Conservation (phyloP, 768 basidiomycete genomes). For the Nevesoporus exiguus region DNA sequence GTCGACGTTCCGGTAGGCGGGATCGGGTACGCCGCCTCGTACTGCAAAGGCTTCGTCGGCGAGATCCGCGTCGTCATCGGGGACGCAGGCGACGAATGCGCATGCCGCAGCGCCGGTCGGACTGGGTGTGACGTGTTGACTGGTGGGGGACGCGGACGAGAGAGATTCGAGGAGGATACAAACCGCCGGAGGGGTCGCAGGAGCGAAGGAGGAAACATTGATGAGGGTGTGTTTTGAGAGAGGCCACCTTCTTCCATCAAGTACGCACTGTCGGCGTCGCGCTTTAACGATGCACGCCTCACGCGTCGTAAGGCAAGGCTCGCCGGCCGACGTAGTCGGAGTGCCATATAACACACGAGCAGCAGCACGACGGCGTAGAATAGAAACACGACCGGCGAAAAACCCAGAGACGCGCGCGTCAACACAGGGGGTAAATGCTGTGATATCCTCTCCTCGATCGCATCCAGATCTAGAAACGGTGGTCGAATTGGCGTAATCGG, state of each 20-base stretch:
- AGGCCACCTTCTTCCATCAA: conserved; percentile 47
- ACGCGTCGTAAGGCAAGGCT: conserved; percentile 42
- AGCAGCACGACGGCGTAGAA: conserved; percentile 48
- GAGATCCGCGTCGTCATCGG: conserved; percentile 7
- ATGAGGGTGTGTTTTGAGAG: conserved; percentile 13
- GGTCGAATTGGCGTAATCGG: conserved; percentile 65
- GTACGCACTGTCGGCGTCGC: conserved; percentile 26
- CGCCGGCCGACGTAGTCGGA: conserved; percentile 58
- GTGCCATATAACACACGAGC: conserved; percentile 42
- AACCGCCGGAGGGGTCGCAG: conserved; percentile 30
- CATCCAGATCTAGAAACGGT: conserved; percentile 54
- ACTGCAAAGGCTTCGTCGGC: conserved; percentile 5
- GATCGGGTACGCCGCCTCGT: conserved; percentile 24
- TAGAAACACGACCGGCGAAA: conserved; percentile 63
- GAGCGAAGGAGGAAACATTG: conserved; percentile 22
- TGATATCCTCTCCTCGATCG: conserved; percentile 59
- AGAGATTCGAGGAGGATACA: conserved; percentile 16
- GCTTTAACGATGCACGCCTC: conserved; percentile 41
- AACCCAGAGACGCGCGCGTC: conserved; percentile 62
- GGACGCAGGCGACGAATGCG: conserved; percentile 20
- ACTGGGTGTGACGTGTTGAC: conserved; percentile 10
- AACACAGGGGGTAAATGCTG: conserved; percentile 66
- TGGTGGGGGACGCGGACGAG: conserved; percentile 24
- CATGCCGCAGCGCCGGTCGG: conserved; percentile 19
- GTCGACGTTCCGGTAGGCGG: conserved; percentile 30